These are phyloP conservation scores for Backusella psychrophila DNA, from an alignment of 192 early-diverging fungal species.

Conservation along the genomic window DNA sequence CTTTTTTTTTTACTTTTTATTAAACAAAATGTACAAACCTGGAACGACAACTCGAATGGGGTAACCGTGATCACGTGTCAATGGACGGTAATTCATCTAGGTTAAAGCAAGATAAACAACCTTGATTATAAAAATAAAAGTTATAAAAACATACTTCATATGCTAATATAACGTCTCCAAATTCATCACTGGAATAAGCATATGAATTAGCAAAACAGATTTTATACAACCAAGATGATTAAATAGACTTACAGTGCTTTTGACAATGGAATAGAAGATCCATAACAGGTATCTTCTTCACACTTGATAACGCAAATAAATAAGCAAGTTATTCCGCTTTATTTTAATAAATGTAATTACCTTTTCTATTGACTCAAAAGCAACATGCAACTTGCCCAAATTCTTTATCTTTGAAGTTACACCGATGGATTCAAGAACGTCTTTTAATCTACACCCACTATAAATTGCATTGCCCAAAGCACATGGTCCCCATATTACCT, in stretches of 20 bases:
- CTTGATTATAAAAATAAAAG: conserved; percentile 28
- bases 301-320: conserved; percentile 17
- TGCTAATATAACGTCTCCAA: conserved; percentile 69
- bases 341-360: conserved; percentile 20
- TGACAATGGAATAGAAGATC: conserved; percentile 61
- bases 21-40: conserved; percentile 28
- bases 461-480: conserved; percentile 80
- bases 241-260: conserved; percentile 58
- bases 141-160: conserved; percentile 59
- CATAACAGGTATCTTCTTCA: conserved; percentile 69
- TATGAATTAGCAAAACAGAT: neutral
- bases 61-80: conserved; percentile 83
- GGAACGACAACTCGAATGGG: conserved; percentile 88
- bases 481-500: conserved; percentile 76
- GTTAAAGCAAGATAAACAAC: neutral
- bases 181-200: conserved; percentile 37
- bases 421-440: conserved; percentile 67
- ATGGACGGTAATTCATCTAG: conserved; percentile 72
- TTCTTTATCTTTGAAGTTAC: conserved; percentile 48
- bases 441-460: conserved; percentile 73
- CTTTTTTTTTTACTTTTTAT: conserved; percentile 5
- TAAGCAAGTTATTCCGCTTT: neutral
- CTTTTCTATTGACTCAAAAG: conserved; percentile 66
- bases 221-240: neutral
- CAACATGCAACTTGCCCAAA: conserved; percentile 48